Evolutionary conservation across 805 yeast species (phyloP), one percentile per base, ranked within the genome.

Genomic region (Kodamaea kaohsiungensis): DNA sequence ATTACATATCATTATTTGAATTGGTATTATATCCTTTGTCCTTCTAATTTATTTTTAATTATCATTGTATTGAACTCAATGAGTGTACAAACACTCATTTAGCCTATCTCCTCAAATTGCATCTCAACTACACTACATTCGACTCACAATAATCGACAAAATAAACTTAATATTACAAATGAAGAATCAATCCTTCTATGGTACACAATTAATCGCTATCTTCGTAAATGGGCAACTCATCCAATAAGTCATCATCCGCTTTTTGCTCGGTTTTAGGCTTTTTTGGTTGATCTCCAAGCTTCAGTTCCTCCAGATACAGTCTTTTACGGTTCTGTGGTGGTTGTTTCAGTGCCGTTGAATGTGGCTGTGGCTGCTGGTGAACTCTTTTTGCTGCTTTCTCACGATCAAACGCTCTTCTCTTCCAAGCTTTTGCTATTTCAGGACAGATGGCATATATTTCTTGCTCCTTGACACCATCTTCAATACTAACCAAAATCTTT

Each of bases 401-500:
- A 58, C 76, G 61, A 61, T 80, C 74, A 33, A 57, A 56, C 47
- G 73, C 82, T 62, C 97, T 78, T 51, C 74, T 73, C 45, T 82
- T 80, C 95, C 96, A 89, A 1, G 77, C 70, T 27, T 69, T 71
- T 38, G 81, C 80, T 27, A 92, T 88, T 43, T 71, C 73, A 0
- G 79, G 77, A 48, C 87, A 83, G 1, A 85, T 73, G 13, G 72
- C 82, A 3, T 82, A 72, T 43, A 96, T 73, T 58, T 93, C 97
- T 53, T 90, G 88, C 59, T 88, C 84, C 15, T 84, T 78, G 1
- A 95, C 97, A 0, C 93, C 87, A 68, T 93, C 98, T 57, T 85
- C 83, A 42, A 95, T 95, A 65, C 96, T 87, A 58, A 85, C 84
- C 46, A 93, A 71, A 35, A 95, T 91, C 65, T 88, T 93, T 56